These are phyloP conservation scores for Xenosphaeropsis pyriputrescens DNA, from an alignment of 2,329 filamentous ascomycete genomes.

Conservation along the genomic window DNA sequence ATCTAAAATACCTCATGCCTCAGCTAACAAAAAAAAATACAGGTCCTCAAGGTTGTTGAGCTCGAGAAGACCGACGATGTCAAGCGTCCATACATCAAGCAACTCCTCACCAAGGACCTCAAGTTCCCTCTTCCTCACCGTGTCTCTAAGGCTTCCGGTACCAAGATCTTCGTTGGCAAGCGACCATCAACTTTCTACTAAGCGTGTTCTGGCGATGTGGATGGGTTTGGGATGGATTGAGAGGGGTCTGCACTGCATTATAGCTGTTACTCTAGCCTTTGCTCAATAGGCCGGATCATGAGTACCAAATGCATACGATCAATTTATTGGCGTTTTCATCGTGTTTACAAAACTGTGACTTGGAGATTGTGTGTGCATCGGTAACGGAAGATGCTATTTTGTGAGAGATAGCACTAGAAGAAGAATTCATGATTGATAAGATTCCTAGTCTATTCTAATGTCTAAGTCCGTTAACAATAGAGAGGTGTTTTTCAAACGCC, in stretches of 20 bases:
- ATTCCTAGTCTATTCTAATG: no score
- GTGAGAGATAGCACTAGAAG: no score
- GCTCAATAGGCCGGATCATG: constrained; percentile 3
- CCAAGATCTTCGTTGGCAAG: constrained; percentile 86
- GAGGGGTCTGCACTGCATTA: constrained; percentile 18
- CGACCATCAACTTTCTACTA: constrained; percentile 98
- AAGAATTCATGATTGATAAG: no score
- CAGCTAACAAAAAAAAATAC: constrained; percentile 3
- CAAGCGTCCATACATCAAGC: constrained; percentile 99
- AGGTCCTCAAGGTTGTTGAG: constrained; percentile 98
- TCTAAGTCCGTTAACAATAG: no score
- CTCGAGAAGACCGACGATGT: constrained; percentile 87
- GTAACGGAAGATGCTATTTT: no score
- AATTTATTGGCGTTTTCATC: not conserved
- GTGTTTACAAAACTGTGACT: no score
- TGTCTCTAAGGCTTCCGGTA: constrained; percentile 64
- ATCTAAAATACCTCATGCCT: not conserved
- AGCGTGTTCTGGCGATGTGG: constrained; percentile 26
- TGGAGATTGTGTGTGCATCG: no score
- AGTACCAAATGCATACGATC: constrained; percentile 1
- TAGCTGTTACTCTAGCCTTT: constrained; percentile 16
- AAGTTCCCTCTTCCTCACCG: constrained; percentile 99
- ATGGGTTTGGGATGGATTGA: constrained; percentile 11
- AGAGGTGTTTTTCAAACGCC: no score
- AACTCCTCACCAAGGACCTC: constrained; percentile 88